Evolutionary conservation across 2,329 filamentous ascomycete species (phyloP), one percentile per base, ranked within the genome.

Genomic region (Oidium heveae): DNA sequence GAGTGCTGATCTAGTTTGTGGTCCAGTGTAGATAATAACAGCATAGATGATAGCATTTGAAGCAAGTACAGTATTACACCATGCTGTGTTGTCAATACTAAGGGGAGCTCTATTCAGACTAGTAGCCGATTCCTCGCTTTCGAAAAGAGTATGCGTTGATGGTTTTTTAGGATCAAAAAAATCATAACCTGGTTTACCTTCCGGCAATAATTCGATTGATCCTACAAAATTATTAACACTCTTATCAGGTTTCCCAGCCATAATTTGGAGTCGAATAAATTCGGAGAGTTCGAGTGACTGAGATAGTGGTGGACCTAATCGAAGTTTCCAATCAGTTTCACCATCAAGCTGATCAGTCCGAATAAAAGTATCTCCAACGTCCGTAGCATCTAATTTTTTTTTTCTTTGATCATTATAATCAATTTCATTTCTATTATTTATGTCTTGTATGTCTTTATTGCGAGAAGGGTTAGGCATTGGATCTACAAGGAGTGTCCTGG

Each of bases 261-360:
- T 84, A 52, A 98, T 77, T 28, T 74, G 73, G 36, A 82, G 69
- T 18, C 77, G 73, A 54, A 79, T 73, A 58, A 94, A 80, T 59
- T 94, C 85, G 49, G 77, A 76, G 0, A 80, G 69, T 0, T 79
- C 69, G 20, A 98, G 70, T n/a, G 72, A 75, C 64, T 98, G 91
- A 0, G 88, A 89, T 28, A 96, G 68, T 0, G 85, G 79, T 13
- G 87, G 91, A 1, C 91, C 87, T 37, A 96, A 68, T 33, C 93
- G 81, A 55, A 98, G 71, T 68, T 98, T 98, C 93, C 91, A 98
- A 64, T 98, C 91, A 0, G 91, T 98, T 69, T 98, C 91, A 61
- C 91, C 91, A 63, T 98, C 91, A 10, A 98, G 74, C 65, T 98
- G 91, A 67, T 98, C 91, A 1, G 93, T 98, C 57, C 91, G 78